Base-by-base conservation (phyloP, 768 basidiomycete genomes). In the Amanita phalloides region DNA sequence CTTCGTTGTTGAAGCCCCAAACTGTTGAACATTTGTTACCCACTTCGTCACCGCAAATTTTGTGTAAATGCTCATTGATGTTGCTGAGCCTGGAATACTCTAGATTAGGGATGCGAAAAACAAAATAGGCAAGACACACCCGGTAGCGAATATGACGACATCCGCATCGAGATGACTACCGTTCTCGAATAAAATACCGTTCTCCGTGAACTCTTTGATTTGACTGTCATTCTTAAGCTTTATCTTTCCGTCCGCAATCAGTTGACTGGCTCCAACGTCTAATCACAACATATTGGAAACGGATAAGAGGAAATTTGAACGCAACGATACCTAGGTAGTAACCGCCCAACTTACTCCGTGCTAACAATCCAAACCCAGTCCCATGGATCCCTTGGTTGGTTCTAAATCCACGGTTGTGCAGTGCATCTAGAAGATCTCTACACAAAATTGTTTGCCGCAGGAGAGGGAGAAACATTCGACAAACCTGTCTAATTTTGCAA, bases 1-100 rank as follows among this genome's bases (percentile, higher is more conserved):
- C 79, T 64, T 90, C 81, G 26, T 65, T 61, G 60, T 83, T 70
- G 48, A 86, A 61, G 42, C 83, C 77, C 86, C 84, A 79, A 14
- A 84, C 60, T 25, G 71, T 71, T 49, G 75, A 70, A 55, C 81
- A 63, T 59, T 66, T 65, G 35, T 64, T 54, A 3, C 62, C 66
- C 5, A 76, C 58, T 20, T 75, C 71, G 1, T 70, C 62, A 0
- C 73, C 77, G 37, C 75, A 69, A 20, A 83, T 60, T 26, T 65
- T 58, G 39, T 56, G 59, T 28, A 79, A 57, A 7, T 71, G 63
- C 10, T 58, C 61, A 10, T 66, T 64, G 3, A 71, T 57, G 54
- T 76, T 71, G 3, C 71, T 74, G 48, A 73, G 70, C 2, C 76
- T 39, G 38, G 20, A 39, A 17, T 81, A 56, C 3, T 9, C 23